Base-by-base conservation (phyloP, 2,329 filamentous ascomycete genomes). In the Didymella lethalis region DNA sequence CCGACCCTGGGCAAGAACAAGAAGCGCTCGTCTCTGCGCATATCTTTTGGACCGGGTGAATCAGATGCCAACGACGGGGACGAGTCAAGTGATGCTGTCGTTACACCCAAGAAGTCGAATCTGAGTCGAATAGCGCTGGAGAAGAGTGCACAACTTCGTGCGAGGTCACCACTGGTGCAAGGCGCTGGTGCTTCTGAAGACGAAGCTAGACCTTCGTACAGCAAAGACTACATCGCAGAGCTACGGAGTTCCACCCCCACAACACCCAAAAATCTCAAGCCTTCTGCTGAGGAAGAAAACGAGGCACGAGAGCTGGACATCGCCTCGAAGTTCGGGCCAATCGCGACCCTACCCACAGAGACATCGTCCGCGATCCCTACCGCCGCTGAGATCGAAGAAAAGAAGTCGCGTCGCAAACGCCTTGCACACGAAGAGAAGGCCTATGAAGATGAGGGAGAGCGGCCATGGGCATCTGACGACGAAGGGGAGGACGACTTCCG, bases 381-480 rank as follows among this genome's bases (percentile, higher is more conserved):
- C 2, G 90, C 93, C 61, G 86, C 90, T 2, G 91, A 97, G 72
- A 96, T 98, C 49, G 86, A 85, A 28, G 93, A 96, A 78, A 96
- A 93, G 81, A 98, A 97, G 77, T 91, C 92, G 60, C 87, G 95
- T 2, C 86, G 94, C 16, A 90, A 90, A n/a, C 88, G 94, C 1
- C 77, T 96, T 11, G 93, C 93, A 0, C 84, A 87, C 52, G 88
- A 93, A 69, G 79, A 90, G 48, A 87, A 89, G n/a, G 68, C 69
- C 54, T 82, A 86, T 54, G 86, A 84, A 32, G 77, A 80, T 55
- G 78, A 77, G 2, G 80, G 82, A 31, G 77, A 81, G 48, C 74
- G 75, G 34, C 75, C 77, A 6, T 77, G 72, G 68, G 75, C 74
- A 51, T 76, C 74, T 8, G 80, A 82, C 38, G 73, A 75, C 34